Base-by-base conservation (phyloP, 441 rosid genomes). In the Euphorbia celastroides region DNA sequence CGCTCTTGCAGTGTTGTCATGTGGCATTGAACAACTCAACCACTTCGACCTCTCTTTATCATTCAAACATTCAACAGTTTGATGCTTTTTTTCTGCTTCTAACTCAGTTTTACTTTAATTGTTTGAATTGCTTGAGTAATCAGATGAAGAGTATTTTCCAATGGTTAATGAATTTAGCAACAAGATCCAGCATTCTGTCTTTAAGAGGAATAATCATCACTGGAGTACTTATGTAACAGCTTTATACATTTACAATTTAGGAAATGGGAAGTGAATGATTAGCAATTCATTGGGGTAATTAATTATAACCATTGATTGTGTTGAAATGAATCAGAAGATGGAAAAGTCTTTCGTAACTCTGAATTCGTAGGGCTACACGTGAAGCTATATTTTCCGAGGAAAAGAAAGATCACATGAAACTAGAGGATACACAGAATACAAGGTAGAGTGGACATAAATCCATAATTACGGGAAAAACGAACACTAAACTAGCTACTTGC, bases 21-120 rank as follows among this genome's bases (percentile, higher is more conserved):
- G 57, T 54, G 57, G 57, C 57, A 54, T 54, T 54, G 57, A 54
- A 54, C 3, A 30, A 22, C 28, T 54, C 57, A 54, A 22, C 57
- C 57, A 54, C 57, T 5, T 54, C 13, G 25, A 54, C 57, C 27
- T 54, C 2, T 11, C 14, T 22, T 5, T 54, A 54, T 54, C 3
- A 54, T 54, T 23, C 14, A 22, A 54, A n/a, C n/a, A 44, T 44
- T 38, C 5, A 38, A 38, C 5, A 38, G 2, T 7, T 38, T 14
- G 13, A 38, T 34, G 12, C 12, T 38, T 7, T 6, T 7, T 22
- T 48, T 6, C n/a, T 48, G 5, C 5, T 48, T 48, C 20, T 48
- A 22, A 19, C 5, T 48, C 44, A 34, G 38, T 34, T 9, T 34
- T 34, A 34, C 38, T 34, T 34, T 34, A 34, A 9, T 34, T 34